Conservation (phyloP, 2,329 filamentous ascomycete genomes). For the Nigrograna mackinnonii region DNA sequence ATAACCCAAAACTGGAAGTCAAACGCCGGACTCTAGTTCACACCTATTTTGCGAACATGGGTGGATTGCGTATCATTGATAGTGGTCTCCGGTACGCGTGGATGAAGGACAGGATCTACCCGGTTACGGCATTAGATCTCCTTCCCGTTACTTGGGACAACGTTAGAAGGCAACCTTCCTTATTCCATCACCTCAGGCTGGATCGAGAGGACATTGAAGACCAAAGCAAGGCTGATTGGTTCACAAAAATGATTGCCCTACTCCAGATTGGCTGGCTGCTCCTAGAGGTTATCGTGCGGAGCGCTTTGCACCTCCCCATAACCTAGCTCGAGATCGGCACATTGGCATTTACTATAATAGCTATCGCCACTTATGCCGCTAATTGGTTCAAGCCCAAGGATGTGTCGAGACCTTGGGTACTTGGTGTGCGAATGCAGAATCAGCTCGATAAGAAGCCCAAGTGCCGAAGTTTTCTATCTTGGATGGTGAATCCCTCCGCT, state of each 20-base stretch:
- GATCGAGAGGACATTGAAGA: conserved; percentile 1
- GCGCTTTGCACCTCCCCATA: not conserved
- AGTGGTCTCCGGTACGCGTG: not conserved
- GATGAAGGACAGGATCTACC: not conserved
- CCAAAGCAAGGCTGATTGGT: conserved; percentile 1
- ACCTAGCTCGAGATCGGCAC: conserved; percentile 3
- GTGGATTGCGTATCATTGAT: too few relatives aligned
- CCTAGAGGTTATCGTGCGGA: not conserved
- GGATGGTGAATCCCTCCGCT: not conserved
- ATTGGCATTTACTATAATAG: not conserved
- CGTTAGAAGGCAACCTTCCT: too few relatives aligned
- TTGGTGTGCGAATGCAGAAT: not conserved
- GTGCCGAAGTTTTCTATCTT: not conserved
- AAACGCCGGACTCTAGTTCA: conserved; percentile 1
- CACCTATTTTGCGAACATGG: conserved; percentile 3
- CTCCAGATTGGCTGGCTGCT: not conserved
- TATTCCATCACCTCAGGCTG: too few relatives aligned
- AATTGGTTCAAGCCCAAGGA: not conserved
- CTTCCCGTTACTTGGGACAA: too few relatives aligned
- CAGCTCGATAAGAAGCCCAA: not conserved
- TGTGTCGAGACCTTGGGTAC: not conserved
- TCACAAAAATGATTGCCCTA: conserved; percentile 1
- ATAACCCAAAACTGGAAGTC: too few relatives aligned
- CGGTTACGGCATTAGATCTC: not conserved
- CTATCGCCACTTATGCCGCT: not conserved